Conservation (phyloP, 2,329 filamentous ascomycete species). For the Cladosporium sp. region DNA sequence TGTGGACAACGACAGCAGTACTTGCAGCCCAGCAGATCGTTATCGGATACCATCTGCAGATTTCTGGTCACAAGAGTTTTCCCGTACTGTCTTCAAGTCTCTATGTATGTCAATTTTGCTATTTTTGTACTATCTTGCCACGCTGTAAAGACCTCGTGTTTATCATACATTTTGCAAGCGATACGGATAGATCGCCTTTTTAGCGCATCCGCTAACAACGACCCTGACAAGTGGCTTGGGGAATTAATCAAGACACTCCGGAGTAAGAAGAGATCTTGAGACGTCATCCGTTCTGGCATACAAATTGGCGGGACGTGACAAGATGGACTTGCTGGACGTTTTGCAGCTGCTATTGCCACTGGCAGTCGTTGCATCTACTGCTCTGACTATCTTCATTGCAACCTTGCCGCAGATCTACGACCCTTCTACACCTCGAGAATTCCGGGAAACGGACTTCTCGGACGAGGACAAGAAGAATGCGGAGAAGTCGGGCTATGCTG, state of each 20-base stretch:
- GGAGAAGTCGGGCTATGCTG: constrained; percentile 29
- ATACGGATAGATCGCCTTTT: neutral
- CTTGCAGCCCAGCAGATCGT: neutral
- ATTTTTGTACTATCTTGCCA: neutral
- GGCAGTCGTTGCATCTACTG: constrained; percentile 41
- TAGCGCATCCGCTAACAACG: neutral
- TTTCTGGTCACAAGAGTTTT: too few relatives aligned
- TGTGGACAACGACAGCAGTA: neutral
- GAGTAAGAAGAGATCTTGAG: neutral
- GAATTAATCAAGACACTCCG: neutral
- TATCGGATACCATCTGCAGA: too few relatives aligned
- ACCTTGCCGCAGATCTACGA: constrained; percentile 52
- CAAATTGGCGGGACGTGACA: neutral
- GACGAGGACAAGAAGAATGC: constrained; percentile 24
- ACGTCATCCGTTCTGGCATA: constrained; percentile 3
- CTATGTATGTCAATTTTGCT: too few relatives aligned
- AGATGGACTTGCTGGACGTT: constrained; percentile 19
- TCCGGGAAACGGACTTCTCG: constrained; percentile 26
- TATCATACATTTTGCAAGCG: neutral
- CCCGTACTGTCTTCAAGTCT: too few relatives aligned
- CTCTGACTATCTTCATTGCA: constrained; percentile 49
- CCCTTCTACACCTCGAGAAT: constrained; percentile 29
- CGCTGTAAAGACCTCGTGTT: neutral
- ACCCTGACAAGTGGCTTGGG: neutral
- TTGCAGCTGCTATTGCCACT: constrained; percentile 38